Base-by-base conservation (phyloP, 2,329 filamentous ascomycete species). In the Huntiella abstrusa region DNA sequence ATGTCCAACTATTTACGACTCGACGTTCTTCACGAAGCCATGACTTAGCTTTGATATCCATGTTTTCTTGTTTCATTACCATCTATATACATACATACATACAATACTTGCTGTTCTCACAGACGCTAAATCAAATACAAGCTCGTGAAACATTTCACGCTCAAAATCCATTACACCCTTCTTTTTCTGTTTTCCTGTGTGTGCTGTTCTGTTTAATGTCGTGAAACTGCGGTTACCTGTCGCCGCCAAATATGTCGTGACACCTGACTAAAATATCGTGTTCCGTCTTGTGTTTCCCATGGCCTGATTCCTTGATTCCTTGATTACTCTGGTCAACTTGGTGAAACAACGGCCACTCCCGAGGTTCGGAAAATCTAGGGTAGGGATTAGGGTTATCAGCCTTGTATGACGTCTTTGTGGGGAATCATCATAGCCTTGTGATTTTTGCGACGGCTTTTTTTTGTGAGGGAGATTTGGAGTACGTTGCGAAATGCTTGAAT, bases 401-500 rank as follows among this genome's bases (percentile, higher is more conserved):
- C 22, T 28, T 28, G 22, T 28, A 28, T 28, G 22, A 28, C 22
- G 22, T 28, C 8, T 28, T 28, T 28, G 22, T 28, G 22, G 22
- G 5, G 22, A 28, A 28, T 28, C n/a, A n/a, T 16, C 22, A 28
- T 28, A 28, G 22, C 22, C 22, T 28, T 28, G 22, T 28, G 22
- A 28, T 28, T 28, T 28, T 28, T 28, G 22, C 22, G 22, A 28
- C 22, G 7, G 8, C 7, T 28, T 28, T 10, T 28, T 28, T 28
- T 28, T 28, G 22, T 28, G 22, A 28, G 22, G 6, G 8, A 3
- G 1, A 3, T 28, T 3, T 7, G 8, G 3, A 10, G 2, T 33
- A 33, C 22, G 11, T 19, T 8, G 12, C 43, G 41, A 51, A 12
- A 76, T 75, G 71, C 68, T 75, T 54, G 73, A 77, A 57, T 59